Evolutionary conservation across 2,329 filamentous ascomycete species (phyloP), one percentile per base, ranked within the genome.

Genomic region (Didymella pomorum): DNA sequence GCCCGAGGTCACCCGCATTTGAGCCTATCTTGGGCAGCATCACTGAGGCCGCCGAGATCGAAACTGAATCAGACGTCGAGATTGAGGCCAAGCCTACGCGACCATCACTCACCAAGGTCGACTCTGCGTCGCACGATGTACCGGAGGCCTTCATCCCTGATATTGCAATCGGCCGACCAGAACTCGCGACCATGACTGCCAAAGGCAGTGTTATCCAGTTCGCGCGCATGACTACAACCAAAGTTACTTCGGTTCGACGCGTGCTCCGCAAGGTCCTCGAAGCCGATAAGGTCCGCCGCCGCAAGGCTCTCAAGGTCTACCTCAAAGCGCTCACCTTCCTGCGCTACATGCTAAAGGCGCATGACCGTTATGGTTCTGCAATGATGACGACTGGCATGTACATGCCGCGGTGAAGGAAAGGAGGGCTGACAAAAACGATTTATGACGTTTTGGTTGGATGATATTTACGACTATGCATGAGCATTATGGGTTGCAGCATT

Each of bases 341-440:
- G 44, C 67, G 63, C 43, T 64, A 67, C 37, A 53, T 70, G 28
- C 63, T 67, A 43, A 62, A 62, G 51, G 66, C 68, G 2, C 65
- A 69, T 31, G 68, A 69, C 52, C 68, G 68, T 12, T 70, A 70
- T 29, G 68, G 68, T 25, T 61, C 65, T 14, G 59, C 67, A 45
- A 70, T 70, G 68, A 61, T 65, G 42, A 67, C 64, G n/a, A 66
- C 67, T 9, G 68, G 68, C 48, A 62, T 67, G 57, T 68, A 70
- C 39, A 63, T 70, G 65, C 68, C 67, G 48, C 67, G 68, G 28
- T 69, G 55, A 66, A 46, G 41, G 50, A 46, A 23, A 29, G 8
- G n/a, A 41, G 39, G 39, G 26, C 21, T 33, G 3, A 4, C 7
- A n/a, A 28, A 50, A 51, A 35, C n/a, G 45, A 53, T 46, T 58